phyloP scores from a whole-genome alignment of 1,139 yeast species.

The Magnusiomyces magnusii region DNA sequence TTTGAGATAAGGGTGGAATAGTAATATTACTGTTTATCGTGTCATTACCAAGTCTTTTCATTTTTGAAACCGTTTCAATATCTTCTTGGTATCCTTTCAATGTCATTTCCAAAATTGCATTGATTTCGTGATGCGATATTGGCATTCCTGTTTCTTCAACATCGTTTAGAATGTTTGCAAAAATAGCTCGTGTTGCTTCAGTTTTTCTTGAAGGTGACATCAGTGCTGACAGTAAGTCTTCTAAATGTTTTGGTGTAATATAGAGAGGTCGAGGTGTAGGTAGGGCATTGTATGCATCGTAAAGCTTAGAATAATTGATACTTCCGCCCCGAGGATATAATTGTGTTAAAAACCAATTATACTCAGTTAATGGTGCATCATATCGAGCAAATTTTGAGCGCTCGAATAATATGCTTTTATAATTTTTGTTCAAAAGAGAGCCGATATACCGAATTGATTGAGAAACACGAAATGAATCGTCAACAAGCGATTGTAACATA shows the following conservation, averaged over 20 bases:
- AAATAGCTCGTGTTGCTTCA: background rate
- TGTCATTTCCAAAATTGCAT: slow-evolving; percentile 17
- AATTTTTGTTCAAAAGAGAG: slow-evolving; percentile 10
- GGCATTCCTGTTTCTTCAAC: slow-evolving; percentile 23
- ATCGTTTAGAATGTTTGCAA: slow-evolving; percentile 18
- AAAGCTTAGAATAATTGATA: slow-evolving; percentile 24
- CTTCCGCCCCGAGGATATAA: slow-evolving; percentile 33
- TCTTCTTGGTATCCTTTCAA: slow-evolving; percentile 2
- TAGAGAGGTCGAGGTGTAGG: slow-evolving; percentile 33
- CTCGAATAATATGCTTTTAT: slow-evolving; percentile 11
- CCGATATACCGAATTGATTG: slow-evolving; percentile 8
- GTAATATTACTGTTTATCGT: background rate
- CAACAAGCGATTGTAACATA: slow-evolving; percentile 6
- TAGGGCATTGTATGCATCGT: slow-evolving; percentile 33
- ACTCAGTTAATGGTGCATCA: slow-evolving; percentile 19
- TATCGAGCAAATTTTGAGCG: slow-evolving; percentile 14
- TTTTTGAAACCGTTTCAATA: background rate
- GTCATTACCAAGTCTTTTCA: background rate
- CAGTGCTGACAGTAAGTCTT: slow-evolving; percentile 35
- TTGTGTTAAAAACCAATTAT: slow-evolving; percentile 30
- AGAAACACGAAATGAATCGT: slow-evolving; percentile 7
- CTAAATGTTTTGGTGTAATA: slow-evolving; percentile 36
- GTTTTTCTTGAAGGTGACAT: slow-evolving; percentile 16
- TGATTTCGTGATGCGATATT: slow-evolving; percentile 21
- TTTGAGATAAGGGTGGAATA: background rate